Conservation (phyloP, 2,329 filamentous ascomycete genomes). For the Fusarium dimerum region DNA sequence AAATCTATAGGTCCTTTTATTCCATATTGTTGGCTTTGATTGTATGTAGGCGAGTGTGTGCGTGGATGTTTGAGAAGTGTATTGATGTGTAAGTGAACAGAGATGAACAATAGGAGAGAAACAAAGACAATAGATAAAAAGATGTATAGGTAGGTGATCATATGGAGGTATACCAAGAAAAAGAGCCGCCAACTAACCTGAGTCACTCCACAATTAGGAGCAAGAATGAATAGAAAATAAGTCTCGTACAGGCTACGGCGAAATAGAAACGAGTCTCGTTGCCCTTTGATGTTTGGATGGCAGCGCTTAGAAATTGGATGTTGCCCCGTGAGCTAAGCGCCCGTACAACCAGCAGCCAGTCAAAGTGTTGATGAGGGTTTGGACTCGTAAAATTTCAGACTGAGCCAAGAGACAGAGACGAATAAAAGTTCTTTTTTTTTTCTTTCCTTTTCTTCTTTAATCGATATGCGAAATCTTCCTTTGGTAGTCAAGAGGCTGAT, state of each 20-base stretch:
- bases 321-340: slow-evolving; percentile 23
- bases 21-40: slow-evolving; percentile 21
- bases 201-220: slow-evolving; percentile 23
- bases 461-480: too few relatives aligned
- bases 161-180: not conserved
- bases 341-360: slow-evolving; percentile 24
- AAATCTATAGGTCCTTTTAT: slow-evolving; percentile 28
- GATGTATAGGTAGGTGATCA: slow-evolving; percentile 15
- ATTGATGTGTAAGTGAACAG: slow-evolving; percentile 15
- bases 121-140: slow-evolving; percentile 32
- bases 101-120: slow-evolving; percentile 13
- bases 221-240: slow-evolving; percentile 20
- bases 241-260: slow-evolving; percentile 10
- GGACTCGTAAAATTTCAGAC: slow-evolving; percentile 17
- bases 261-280: slow-evolving; percentile 13
- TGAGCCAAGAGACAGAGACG: slow-evolving; percentile 14
- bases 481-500: too few relatives aligned
- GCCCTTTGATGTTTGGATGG: slow-evolving; percentile 19
- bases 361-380: slow-evolving; percentile 16
- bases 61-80: slow-evolving; percentile 14
- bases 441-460: too few relatives aligned
- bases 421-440: too few relatives aligned
- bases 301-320: slow-evolving; percentile 27
- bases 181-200: slow-evolving; percentile 19
- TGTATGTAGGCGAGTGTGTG: slow-evolving; percentile 10